Evolutionary conservation across 768 basidiomycete species (phyloP).

Genomic region (Tephrocybe sp.): DNA sequence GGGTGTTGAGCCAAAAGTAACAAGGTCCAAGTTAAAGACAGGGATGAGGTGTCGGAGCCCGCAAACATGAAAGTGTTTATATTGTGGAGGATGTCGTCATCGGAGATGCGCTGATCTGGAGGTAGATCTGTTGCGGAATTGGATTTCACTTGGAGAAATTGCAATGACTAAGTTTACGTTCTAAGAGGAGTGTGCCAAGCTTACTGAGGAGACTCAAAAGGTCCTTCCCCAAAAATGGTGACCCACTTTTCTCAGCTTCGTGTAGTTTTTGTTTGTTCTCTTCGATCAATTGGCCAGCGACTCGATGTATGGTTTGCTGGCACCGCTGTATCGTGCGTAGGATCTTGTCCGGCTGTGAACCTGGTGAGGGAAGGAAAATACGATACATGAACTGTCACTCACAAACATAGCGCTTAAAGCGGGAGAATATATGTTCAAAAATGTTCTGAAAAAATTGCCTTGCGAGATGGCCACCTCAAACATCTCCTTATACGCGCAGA

Average conservation of each 20-base stretch:
- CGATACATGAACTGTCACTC: conserved; percentile 25
- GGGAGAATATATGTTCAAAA: conserved; percentile 62
- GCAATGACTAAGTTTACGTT: no score
- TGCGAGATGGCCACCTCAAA: conserved; percentile 73
- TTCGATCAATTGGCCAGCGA: conserved; percentile 75
- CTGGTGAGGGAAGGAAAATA: not conserved
- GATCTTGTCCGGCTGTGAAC: conserved; percentile 52
- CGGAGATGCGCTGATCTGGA: conserved; percentile 73
- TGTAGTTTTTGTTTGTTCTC: conserved; percentile 75
- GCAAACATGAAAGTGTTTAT: conserved; percentile 92
- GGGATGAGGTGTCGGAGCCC: conserved; percentile 85
- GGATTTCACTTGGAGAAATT: conserved; percentile 68
- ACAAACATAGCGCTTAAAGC: conserved; percentile 55
- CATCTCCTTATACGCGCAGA: conserved; percentile 83
- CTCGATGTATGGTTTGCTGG: conserved; percentile 60
- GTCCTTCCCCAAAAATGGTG: conserved; percentile 64
- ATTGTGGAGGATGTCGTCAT: conserved; percentile 83
- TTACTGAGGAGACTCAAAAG: conserved; percentile 74
- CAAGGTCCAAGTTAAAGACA: conserved; percentile 85
- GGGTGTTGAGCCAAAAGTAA: conserved; percentile 70
- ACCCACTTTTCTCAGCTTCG: conserved; percentile 55
- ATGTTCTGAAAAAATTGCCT: conserved; percentile 39
- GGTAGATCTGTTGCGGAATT: conserved; percentile 74
- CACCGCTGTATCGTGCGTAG: conserved; percentile 53
- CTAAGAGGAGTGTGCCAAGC: conserved; percentile 22